phyloP scores from a whole-genome alignment of 331 rosid species.

The Quercus lobata region DNA sequence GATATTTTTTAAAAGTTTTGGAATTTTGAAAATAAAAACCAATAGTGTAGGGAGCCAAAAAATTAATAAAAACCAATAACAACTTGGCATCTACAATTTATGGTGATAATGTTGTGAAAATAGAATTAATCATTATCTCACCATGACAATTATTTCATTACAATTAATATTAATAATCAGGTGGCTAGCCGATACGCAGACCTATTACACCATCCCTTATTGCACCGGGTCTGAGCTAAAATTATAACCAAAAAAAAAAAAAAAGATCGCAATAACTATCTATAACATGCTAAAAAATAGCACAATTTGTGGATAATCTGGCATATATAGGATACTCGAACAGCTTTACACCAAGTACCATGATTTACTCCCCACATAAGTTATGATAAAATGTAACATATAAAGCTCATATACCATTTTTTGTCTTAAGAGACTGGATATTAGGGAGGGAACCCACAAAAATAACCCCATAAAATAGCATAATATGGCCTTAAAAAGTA shows the following conservation, averaged over 20 bases:
- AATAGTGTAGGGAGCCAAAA: too few species aligned
- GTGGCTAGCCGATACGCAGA: too few species aligned
- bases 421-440: constrained; percentile 6
- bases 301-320: not conserved
- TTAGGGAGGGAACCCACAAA: constrained; percentile 18
- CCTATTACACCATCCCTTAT: not conserved
- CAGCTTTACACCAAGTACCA: constrained; percentile 22
- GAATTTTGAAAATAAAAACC: too few species aligned
- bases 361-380: not conserved
- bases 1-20: too few species aligned
- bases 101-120: too few species aligned
- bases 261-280: not conserved
- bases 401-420: constrained; percentile 13
- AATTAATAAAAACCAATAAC: too few species aligned
- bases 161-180: too few species aligned
- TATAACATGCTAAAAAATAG: not conserved
- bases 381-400: constrained; percentile 8
- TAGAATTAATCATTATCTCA: too few species aligned
- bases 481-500: not conserved
- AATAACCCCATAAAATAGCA: constrained; percentile 23
- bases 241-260: too few species aligned
- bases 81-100: accelerated
- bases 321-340: constrained; percentile 17
- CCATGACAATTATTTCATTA: too few species aligned
- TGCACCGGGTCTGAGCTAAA: not conserved